These are phyloP conservation scores for Gynandropsis gynandra DNA, from an alignment of 345 rosid genomes.

Conservation along the genomic window DNA sequence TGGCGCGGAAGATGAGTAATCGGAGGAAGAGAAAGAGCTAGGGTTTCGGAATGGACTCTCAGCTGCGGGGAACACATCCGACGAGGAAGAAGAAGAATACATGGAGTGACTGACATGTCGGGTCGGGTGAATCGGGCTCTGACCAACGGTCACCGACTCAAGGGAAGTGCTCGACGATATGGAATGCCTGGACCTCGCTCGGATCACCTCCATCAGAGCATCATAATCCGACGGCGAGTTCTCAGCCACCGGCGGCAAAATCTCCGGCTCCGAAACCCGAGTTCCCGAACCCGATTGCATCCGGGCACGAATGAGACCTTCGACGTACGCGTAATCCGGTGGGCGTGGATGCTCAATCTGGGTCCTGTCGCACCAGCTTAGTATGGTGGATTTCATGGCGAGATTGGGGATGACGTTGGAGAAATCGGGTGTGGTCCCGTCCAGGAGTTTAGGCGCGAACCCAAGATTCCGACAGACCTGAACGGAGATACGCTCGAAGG, in stretches of 20 bases:
- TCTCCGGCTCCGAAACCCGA: slow-evolving; percentile 53
- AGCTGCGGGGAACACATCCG: slow-evolving; percentile 32
- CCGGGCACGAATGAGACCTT: slow-evolving; percentile 37
- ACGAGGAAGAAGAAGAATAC: slow-evolving; percentile 49
- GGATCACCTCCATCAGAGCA: slow-evolving; percentile 45
- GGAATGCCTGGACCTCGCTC: slow-evolving; percentile 24
- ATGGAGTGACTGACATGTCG: slow-evolving; percentile 59
- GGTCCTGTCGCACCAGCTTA: slow-evolving; percentile 50
- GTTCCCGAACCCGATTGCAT: slow-evolving; percentile 31
- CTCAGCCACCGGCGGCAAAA: slow-evolving; percentile 48
- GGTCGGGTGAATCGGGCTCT: slow-evolving; percentile 34
- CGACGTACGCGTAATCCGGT: slow-evolving; percentile 43
- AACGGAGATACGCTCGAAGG: slow-evolving; percentile 67
- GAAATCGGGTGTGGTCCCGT: slow-evolving; percentile 64
- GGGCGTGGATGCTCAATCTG: slow-evolving; percentile 34
- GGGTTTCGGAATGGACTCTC: slow-evolving; percentile 27
- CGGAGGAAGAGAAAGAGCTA: slow-evolving; percentile 24
- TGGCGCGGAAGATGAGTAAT: slow-evolving; percentile 23
- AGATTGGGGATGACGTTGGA: slow-evolving; percentile 59
- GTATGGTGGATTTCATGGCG: slow-evolving; percentile 59
- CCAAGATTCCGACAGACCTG: slow-evolving; percentile 55
- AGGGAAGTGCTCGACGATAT: slow-evolving; percentile 45
- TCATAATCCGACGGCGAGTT: slow-evolving; percentile 37
- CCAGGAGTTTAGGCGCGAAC: slow-evolving; percentile 38
- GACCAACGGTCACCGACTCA: slow-evolving; percentile 44